Base-by-base conservation (phyloP, 2,329 filamentous ascomycete genomes). In the Beauveria varroae region DNA sequence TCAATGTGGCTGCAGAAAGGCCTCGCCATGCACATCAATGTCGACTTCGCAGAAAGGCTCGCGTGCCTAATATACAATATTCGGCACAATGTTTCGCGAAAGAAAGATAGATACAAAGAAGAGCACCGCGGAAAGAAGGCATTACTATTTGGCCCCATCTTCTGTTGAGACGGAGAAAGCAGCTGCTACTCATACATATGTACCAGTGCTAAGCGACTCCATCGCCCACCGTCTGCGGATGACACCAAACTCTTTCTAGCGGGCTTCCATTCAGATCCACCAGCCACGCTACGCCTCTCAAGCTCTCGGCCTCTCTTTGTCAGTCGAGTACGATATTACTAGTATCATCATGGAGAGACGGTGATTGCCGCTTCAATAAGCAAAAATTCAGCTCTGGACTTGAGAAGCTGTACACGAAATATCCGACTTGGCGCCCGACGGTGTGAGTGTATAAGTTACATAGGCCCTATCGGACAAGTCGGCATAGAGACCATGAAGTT, bases 191-290 rank as follows among this genome's bases (percentile, higher is more conserved):
- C 55, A 57, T 57, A 26, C 34, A 14, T 14, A 37, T 37, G 34
- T 37, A 37, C 10, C 14, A 26, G 16, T 41, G 12, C 18, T 46
- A 30, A 46, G 54, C 40, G 28, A 44, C 40, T 22, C 55, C 55
- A 26, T 50, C 7, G 46, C 30, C 20, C 55, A 50, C 12, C 20
- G n/a, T 26, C 20, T 8, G 9, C 18, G 46, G 34, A 50, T 24
- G 41, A 24, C 8, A 44, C 44, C 40, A 51, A 58, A 30, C 12
- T 41, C 43, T 47, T 58, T 58, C 56, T 58, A 50, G 56, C 44
- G 46, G 56, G 20, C 56, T 58, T 58, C 56, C n/a, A 58, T 57
- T 30, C 26, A 22, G 56, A 47, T 58, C 56, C 56, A 57, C 55
- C 10, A 40, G 28, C 43, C 53, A 34, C 44, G 30, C 44, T 57